Evolutionary conservation across 1,139 yeast species (phyloP).

Genomic region (Geotrichum phurueaensis): DNA sequence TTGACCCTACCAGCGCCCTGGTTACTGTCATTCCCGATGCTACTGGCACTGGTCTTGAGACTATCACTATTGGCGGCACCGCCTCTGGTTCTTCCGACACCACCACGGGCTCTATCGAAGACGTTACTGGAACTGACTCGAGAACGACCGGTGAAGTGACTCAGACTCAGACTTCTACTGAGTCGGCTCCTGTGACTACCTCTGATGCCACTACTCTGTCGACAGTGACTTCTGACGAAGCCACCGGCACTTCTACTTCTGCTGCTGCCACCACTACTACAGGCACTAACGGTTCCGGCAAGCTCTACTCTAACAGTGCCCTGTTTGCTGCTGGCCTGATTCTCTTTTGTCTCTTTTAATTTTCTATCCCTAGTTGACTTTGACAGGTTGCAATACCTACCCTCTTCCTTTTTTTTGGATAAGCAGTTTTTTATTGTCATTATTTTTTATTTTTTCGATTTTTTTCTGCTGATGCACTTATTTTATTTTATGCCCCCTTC

Average conservation of each 20-base stretch:
- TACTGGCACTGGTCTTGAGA: background rate
- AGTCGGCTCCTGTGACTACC: background rate
- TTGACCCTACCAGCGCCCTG: background rate
- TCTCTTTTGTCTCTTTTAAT: background rate
- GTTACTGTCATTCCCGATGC: background rate
- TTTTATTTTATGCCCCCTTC: background rate
- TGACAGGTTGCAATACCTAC: background rate
- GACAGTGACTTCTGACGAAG: background rate
- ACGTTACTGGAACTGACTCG: background rate
- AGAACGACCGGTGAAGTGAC: background rate
- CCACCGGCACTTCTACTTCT: background rate
- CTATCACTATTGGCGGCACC: background rate
- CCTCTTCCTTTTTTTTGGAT: background rate
- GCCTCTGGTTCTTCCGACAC: slow-evolving; percentile 2
- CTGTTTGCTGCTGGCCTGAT: background rate
- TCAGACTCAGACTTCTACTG: background rate
- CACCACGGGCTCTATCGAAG: background rate
- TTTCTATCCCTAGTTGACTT: background rate
- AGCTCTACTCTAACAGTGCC: background rate
- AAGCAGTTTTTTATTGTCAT: background rate
- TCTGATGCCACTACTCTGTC: background rate
- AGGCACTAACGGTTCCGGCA: background rate
- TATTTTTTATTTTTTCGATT: background rate
- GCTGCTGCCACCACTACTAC: background rate
- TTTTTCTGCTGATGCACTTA: background rate